Conservation (phyloP, 2,329 filamentous ascomycete genomes). For the Colletotrichum tofieldiae region DNA sequence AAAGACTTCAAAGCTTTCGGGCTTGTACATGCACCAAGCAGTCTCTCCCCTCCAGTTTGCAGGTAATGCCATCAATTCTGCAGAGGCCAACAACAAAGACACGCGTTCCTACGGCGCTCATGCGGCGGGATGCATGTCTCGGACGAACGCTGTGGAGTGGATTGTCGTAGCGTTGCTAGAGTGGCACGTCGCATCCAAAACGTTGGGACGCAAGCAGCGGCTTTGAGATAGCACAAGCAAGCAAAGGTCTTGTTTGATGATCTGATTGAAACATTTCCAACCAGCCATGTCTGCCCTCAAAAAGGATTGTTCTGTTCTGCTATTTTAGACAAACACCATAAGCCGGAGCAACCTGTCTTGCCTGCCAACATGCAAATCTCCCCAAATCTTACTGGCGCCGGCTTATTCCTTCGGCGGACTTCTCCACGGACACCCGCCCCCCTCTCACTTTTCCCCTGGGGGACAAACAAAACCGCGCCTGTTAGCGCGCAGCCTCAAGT, state of each 20-base stretch:
- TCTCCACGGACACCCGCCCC: constrained; percentile 39
- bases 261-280: constrained; percentile 14
- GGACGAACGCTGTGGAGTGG: constrained; percentile 1
- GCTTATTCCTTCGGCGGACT: constrained; percentile 22
- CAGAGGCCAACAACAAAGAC: neutral
- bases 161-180: neutral
- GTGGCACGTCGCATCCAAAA: neutral
- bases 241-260: neutral
- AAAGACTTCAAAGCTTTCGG: neutral
- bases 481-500: constrained; percentile 20
- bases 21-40: constrained; percentile 2
- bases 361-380: neutral
- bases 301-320: neutral
- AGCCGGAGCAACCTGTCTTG: neutral
- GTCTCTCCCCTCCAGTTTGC: neutral
- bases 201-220: constrained; percentile 6
- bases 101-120: neutral
- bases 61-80: neutral
- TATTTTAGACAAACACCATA: neutral
- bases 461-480: constrained; percentile 6
- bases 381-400: neutral
- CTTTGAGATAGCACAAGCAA: neutral
- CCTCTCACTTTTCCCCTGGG: neutral
- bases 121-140: constrained; percentile 17
- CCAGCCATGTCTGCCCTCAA: neutral